These are phyloP conservation scores for Camellia oleifera DNA, from an alignment of 179 eudicot genomes.

Conservation along the genomic window DNA sequence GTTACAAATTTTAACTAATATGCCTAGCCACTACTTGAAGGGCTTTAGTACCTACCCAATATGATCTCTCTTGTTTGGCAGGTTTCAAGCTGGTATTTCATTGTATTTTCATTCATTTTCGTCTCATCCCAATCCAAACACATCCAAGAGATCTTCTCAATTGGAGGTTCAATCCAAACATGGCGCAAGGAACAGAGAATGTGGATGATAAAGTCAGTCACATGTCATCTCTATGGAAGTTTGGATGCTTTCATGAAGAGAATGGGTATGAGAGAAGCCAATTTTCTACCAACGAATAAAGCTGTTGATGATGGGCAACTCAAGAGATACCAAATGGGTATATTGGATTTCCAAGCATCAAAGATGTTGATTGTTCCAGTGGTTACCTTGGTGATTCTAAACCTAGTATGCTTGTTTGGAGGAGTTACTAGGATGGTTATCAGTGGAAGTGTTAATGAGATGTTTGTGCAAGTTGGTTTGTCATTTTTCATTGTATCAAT, in stretches of 20 bases:
- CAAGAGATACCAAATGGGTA: constrained; percentile 45
- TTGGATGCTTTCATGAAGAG: constrained; percentile 30
- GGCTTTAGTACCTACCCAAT: not conserved
- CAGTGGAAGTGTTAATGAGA: constrained; percentile 17
- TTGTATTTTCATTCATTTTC: constrained; percentile 35
- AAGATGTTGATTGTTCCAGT: constrained; percentile 44
- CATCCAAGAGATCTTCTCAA: constrained; percentile 27
- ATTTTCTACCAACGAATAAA: constrained; percentile 55
- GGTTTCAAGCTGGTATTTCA: constrained; percentile 46
- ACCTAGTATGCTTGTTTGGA: constrained; percentile 32
- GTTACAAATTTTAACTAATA: too few relatives aligned
- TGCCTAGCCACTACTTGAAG: too few relatives aligned
- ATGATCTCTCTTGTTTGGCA: constrained; percentile 21
- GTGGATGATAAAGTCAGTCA: constrained; percentile 37
- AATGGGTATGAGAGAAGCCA: constrained; percentile 41
- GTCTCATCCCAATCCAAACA: constrained; percentile 33
- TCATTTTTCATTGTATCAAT: constrained; percentile 34
- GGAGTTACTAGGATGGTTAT: constrained; percentile 29
- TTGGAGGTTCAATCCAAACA: constrained; percentile 24
- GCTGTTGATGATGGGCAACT: constrained; percentile 33
- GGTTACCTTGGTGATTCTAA: constrained; percentile 38
- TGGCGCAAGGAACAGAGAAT: constrained; percentile 39
- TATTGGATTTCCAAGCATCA: constrained; percentile 52
- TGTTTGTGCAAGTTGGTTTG: constrained; percentile 41
- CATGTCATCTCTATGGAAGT: constrained; percentile 38